Evolutionary conservation across 2,329 filamentous ascomycete species (phyloP), one percentile per base, ranked within the genome.

Genomic region (Ophiostoma fasciatum): DNA sequence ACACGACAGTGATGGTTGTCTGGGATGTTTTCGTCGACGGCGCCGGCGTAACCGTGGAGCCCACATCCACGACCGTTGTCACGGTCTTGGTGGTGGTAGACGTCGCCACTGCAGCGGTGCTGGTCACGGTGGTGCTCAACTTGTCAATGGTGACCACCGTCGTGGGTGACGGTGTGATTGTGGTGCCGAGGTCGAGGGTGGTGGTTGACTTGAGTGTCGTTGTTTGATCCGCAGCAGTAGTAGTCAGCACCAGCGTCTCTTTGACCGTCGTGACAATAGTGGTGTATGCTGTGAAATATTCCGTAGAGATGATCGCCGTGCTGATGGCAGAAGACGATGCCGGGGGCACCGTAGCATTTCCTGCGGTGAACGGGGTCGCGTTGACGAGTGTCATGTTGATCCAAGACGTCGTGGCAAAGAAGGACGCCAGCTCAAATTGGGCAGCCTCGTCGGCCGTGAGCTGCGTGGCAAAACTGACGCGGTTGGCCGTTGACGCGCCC

Each of bases 401-500:
- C 54, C 58, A 62, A 7, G 51, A 49, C 2, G 52, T 60, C 2
- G 49, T 48, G 2, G 51, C 42, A 38, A 63, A 62, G 46, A 62
- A 61, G 39, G 48, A 56, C 7, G 49, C 46, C 23, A 62, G 45
- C 45, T 61, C 50, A 35, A 59, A 62, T 35, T 59, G 51, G 19
- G 49, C 50, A 14, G 55, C 53, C 36, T 34, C 28, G 7, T 25
- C 28, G 11, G 28, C 28, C 13, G 36, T 35, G 17, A 38, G 18
- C 46, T 27, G 31, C 4, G 23, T 33, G 10, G 23, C n/a, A 14
- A 33, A 27, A 7, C 21, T 18, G 12, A 22, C 63, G 2, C 58
- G 39, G 45, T 76, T 74, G 45, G 80, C 63, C 13, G 77, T 69
- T 17, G 56, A 53, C 8, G 58, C 60, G 5, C 31, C 53, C 79